These are phyloP conservation scores for Tricladium varicosporioides DNA, from an alignment of 2,329 filamentous ascomycete species.

Conservation along the genomic window DNA sequence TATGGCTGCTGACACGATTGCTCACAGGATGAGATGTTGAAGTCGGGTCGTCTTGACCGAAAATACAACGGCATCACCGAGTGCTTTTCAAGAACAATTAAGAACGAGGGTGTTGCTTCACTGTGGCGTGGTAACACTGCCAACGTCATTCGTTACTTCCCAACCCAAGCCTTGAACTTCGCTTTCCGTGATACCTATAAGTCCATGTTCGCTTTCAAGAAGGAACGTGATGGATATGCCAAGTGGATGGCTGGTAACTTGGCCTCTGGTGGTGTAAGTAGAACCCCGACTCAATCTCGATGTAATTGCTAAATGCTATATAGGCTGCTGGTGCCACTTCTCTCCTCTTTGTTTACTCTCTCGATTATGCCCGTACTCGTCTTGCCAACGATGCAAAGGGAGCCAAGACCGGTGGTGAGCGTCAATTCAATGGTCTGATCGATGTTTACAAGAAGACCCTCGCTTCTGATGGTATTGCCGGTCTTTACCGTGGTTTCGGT, in stretches of 20 bases:
- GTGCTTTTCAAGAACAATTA: constrained; percentile 91
- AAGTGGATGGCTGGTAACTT: constrained; percentile 99
- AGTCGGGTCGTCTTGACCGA: constrained; percentile 95
- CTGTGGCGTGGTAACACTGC: constrained; percentile 99
- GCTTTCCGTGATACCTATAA: constrained; percentile 99
- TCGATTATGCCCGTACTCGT: constrained; percentile 99
- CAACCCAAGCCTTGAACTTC: constrained; percentile 99
- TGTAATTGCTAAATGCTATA: constrained; percentile 15
- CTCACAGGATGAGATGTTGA: constrained; percentile 97
- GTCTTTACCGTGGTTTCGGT: constrained; percentile 99
- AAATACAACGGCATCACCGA: constrained; percentile 93
- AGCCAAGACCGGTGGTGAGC: constrained; percentile 93
- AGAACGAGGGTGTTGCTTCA: constrained; percentile 88
- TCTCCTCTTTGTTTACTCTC: constrained; percentile 99
- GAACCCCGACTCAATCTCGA: background rate
- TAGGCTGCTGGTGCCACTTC: constrained; percentile 98
- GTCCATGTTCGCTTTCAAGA: constrained; percentile 99
- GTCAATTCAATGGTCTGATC: constrained; percentile 99
- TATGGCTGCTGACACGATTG: background rate
- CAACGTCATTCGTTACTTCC: constrained; percentile 99
- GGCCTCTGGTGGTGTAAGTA: constrained; percentile 97
- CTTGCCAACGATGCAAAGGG: constrained; percentile 99
- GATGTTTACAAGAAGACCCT: constrained; percentile 99
- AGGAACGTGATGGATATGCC: constrained; percentile 96
- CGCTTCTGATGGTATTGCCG: constrained; percentile 95